Conservation (phyloP, 2,329 filamentous ascomycete species). For the Fusarium mangiferae region DNA sequence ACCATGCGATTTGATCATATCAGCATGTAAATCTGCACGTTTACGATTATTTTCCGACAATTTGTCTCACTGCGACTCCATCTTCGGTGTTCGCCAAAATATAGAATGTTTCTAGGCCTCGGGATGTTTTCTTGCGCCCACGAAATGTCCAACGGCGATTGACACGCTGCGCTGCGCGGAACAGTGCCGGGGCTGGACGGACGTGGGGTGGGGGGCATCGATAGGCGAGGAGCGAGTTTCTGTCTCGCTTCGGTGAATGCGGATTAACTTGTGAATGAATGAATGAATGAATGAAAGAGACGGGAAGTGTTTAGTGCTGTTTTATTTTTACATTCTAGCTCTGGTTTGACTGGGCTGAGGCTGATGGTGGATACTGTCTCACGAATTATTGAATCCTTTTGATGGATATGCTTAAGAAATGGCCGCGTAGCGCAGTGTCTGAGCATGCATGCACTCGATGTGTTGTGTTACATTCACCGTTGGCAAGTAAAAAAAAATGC, state of each 20-base stretch:
- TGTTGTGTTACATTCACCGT: neutral
- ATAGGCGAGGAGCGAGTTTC: constrained; percentile 25
- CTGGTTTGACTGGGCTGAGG: neutral
- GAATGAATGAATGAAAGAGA: neutral
- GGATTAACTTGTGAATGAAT: neutral
- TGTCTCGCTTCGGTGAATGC: constrained; percentile 24
- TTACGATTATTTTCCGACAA: neutral
- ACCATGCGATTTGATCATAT: constrained; percentile 2
- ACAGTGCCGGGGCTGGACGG: neutral
- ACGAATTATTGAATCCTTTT: constrained; percentile 3
- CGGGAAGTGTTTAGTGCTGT: neutral
- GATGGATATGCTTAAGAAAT: neutral
- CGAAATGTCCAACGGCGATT: neutral
- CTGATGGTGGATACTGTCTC: constrained; percentile 1
- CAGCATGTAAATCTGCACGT: constrained; percentile 2
- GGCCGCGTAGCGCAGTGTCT: neutral
- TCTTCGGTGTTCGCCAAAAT: constrained; percentile 20
- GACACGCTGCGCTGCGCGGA: constrained; percentile 7
- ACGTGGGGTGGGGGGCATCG: neutral
- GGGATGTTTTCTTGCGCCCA: neutral
- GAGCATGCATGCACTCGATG: neutral
- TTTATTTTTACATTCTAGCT: neutral
- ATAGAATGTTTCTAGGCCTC: constrained; percentile 16
- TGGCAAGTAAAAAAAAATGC: neutral
- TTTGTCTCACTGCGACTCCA: neutral